phyloP scores from a whole-genome alignment of 1,139 yeast genomes.

The Debaryomycetaceae sp. region DNA sequence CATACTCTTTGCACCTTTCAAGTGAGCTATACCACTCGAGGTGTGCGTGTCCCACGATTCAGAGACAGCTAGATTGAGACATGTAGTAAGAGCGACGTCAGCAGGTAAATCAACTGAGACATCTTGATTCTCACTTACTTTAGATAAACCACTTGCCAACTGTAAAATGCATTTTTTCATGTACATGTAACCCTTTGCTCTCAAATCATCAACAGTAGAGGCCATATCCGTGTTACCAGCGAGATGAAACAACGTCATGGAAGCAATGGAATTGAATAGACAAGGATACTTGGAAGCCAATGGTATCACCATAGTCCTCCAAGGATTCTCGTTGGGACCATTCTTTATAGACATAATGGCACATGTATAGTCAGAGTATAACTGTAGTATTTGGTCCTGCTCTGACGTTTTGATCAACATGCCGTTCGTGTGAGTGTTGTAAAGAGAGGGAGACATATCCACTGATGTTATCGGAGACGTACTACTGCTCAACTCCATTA shows the following conservation, averaged over 20 bases:
- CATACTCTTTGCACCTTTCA: constrained; percentile 64
- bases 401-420: constrained; percentile 23
- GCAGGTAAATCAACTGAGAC: constrained; percentile 42
- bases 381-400: constrained; percentile 32
- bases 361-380: constrained; percentile 49
- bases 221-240: constrained; percentile 39
- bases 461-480: constrained; percentile 3
- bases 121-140: constrained; percentile 12
- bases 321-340: constrained; percentile 64
- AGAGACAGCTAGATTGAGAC: constrained; percentile 58
- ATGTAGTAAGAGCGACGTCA: constrained; percentile 65
- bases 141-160: constrained; percentile 54
- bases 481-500: constrained; percentile 1
- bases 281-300: constrained; percentile 52
- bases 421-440: constrained; percentile 8
- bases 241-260: constrained; percentile 64
- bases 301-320: constrained; percentile 60
- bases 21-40: constrained; percentile 63
- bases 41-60: constrained; percentile 70
- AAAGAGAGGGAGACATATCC: constrained; percentile 4
- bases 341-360: constrained; percentile 61
- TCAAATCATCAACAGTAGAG: constrained; percentile 35
- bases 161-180: constrained; percentile 61
- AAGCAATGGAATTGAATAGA: constrained; percentile 57
- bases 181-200: constrained; percentile 51